Evolutionary conservation across 805 yeast genomes (phyloP), one percentile per base, ranked within the genome.

Genomic region (Candida boidinii): DNA sequence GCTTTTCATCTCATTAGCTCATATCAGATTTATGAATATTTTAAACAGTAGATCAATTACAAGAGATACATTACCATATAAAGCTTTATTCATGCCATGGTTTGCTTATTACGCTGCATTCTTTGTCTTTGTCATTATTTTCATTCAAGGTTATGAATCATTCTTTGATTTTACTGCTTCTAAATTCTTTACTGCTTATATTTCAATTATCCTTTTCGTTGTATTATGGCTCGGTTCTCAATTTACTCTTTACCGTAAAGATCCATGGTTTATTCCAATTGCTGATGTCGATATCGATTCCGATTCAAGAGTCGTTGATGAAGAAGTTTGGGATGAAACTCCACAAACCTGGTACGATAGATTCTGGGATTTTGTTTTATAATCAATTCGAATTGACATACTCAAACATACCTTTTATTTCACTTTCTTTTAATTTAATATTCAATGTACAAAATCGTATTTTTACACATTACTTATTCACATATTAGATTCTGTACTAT

Each of bases 121-220:
- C 33, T 63, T 71, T 42, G 64, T 79, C 41, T 53, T 65, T 11
- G 41, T 79, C 19, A 70, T 85, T 49, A 70, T 72, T 18, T 64
- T 83, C 39, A 64, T 84, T 39, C 88, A 85, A 56, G 94, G 94
- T 24, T 84, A 69, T 53, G 54, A 68, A 2, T 71, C 73, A 1
- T 84, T 84, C 57, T 73, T 73, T 35, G 54, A 55, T 9, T 60
- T 79, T 46, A 60, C 59, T 38, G 81, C 71, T 3, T 53, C 71
- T 9, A 57, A 60, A 23, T 84, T 84, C 62, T 73, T 82, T 52
- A 73, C 84, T 17, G 71, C 82, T 17, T 84, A 84, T 49, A 62
- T 84, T 35, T 82, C 90, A 12, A 62, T 80, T 15, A 67, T 81
- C 35, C 56, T 79, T 30, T 78, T 77, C 52, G 60, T 66, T 28